These are phyloP conservation scores for Boletellus emodensis DNA, from an alignment of 768 basidiomycete species.

Conservation along the genomic window DNA sequence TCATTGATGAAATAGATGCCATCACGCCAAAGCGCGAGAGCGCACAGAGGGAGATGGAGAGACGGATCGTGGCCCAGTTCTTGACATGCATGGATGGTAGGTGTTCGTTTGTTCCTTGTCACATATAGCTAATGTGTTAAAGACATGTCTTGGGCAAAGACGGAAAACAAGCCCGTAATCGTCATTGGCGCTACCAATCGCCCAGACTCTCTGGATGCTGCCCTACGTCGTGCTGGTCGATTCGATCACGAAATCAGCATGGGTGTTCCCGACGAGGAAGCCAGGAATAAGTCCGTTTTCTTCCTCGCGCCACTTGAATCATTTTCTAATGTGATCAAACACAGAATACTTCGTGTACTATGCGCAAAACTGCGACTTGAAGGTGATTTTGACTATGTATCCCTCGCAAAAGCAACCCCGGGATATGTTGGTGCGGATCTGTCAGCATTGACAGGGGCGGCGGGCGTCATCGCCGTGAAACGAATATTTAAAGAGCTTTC, in stretches of 20 bases:
- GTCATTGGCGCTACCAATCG: constrained; percentile 97
- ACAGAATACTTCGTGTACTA: constrained; percentile 82
- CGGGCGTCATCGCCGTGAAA: constrained; percentile 94
- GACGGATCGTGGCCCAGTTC: constrained; percentile 95
- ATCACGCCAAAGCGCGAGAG: constrained; percentile 98
- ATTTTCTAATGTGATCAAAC: background rate
- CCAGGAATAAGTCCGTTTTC: constrained; percentile 72
- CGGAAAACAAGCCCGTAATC: constrained; percentile 86
- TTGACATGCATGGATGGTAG: constrained; percentile 98
- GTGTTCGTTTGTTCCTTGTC: constrained; percentile 15
- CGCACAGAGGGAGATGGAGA: constrained; percentile 97
- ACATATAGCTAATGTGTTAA: background rate
- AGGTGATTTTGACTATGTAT: constrained; percentile 82
- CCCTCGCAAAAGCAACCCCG: constrained; percentile 88
- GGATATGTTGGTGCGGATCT: constrained; percentile 98
- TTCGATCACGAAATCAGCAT: constrained; percentile 98
- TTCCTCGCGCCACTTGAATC: background rate
- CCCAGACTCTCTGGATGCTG: constrained; percentile 91
- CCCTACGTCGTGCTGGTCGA: constrained; percentile 86
- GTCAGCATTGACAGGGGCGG: constrained; percentile 84
- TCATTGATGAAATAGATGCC: constrained; percentile 97
- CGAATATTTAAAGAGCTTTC: constrained; percentile 85
- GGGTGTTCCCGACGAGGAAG: constrained; percentile 93
- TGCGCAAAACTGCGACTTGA: constrained; percentile 80
- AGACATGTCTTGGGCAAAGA: constrained; percentile 97